Evolutionary conservation across 164 flowering plant species (phyloP), one percentile per base, ranked within the genome.

Genomic region (Berberis vulgaris): DNA sequence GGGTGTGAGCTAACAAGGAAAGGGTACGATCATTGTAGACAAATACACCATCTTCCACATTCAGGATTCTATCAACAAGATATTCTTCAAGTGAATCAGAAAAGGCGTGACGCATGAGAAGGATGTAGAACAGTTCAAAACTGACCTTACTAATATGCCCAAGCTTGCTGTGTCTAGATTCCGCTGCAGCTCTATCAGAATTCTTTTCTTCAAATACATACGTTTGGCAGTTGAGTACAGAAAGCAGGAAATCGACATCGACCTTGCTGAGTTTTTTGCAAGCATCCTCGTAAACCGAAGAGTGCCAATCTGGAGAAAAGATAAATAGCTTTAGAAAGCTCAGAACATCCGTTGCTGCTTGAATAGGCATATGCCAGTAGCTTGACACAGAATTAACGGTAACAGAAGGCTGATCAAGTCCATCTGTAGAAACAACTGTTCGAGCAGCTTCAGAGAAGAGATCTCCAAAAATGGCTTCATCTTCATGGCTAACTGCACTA

Each of bases 381-480:
- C 72, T 73, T 13, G 83, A 71, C 45, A 71, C 45, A 63, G 82
- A 69, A 76, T 26, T 82, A 63, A 74, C 72, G 13, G 82, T 72
- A 74, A 69, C 71, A 60, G 85, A 57, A 60, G 83, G 69, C 65
- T 83, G 87, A 67, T 87, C 96, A 71, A 57, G 78, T 69, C 79
- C 86, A 74, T 94, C 99, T 5, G 73, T 64, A 72, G 92, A 81
- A 26, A 84, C 89, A 43, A 77, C 77, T 12, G 86, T 76, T 13
- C 96, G 95, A 44, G 86, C 78, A 70, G 89, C 84, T 75, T 94
- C 99, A 67, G 88, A 87, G 74, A 94, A 94, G 69, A 94, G 96
- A 67, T 94, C 85, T 10, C 99, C 99, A 72, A 94, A 94, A 46
- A 94, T 89, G 40, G 98, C 98, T 69, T 94, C 98, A 72, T 94